Evolutionary conservation across 2,329 filamentous ascomycete genomes (phyloP).

Genomic region (Fusarium verrucosum): DNA sequence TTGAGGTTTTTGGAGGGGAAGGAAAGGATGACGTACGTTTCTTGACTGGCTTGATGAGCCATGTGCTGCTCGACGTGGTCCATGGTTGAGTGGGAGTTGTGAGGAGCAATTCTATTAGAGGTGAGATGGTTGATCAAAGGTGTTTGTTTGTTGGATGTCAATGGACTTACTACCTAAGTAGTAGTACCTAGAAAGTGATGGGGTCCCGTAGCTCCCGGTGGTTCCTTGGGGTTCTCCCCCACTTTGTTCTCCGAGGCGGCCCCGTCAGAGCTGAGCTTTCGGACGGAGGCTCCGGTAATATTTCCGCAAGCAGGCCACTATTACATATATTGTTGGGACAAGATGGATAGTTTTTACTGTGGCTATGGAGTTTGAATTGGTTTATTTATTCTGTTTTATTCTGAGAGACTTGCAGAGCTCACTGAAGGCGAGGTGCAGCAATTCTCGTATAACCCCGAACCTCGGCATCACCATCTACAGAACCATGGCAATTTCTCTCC

Average conservation of each 20-base stretch:
- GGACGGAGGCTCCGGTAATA: constrained; percentile 14
- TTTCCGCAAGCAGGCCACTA: not conserved
- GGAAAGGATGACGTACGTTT: constrained; percentile 46
- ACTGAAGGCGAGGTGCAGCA: not conserved
- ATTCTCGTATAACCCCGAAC: not conserved
- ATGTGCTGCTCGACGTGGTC: constrained; percentile 67
- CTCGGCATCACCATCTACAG: not conserved
- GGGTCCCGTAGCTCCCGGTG: constrained; percentile 22
- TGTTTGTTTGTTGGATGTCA: constrained; percentile 6
- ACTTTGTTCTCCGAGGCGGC: constrained; percentile 21
- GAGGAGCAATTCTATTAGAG: not conserved
- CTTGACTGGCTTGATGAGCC: constrained; percentile 61
- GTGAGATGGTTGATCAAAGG: not conserved
- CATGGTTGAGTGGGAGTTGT: constrained; percentile 50
- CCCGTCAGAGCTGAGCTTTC: constrained; percentile 11
- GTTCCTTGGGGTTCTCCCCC: constrained; percentile 32
- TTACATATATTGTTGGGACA: not conserved
- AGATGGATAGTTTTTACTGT: too few relatives aligned
- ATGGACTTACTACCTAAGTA: too few relatives aligned
- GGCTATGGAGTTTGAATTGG: too few relatives aligned
- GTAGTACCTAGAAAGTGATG: constrained; percentile 1
- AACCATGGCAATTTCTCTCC: too few relatives aligned
- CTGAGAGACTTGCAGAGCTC: not conserved
- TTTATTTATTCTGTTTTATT: not conserved
- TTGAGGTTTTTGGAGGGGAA: not conserved